phyloP scores from a whole-genome alignment of 768 basidiomycete species.

The Auriscalpium orientale region DNA sequence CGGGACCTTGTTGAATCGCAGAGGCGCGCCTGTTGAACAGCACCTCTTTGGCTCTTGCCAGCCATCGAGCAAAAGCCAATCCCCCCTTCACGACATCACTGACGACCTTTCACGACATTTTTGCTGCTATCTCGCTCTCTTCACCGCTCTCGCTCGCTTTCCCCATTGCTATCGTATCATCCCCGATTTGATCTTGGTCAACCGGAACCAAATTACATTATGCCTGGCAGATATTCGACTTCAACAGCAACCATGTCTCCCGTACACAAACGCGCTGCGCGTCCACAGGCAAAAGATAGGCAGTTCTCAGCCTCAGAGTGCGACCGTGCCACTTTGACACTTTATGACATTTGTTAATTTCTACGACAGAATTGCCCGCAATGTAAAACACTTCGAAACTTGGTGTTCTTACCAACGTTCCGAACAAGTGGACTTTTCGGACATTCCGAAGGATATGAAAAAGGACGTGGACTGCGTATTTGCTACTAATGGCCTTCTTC shows the following conservation, averaged over 20 bases:
- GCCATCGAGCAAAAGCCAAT: background rate
- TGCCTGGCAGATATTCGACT: constrained; percentile 5
- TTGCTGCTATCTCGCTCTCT: background rate
- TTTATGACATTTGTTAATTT: background rate
- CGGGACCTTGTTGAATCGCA: no score
- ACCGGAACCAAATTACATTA: background rate
- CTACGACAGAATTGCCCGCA: constrained; percentile 38
- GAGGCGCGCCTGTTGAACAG: no score
- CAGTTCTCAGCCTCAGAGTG: constrained; percentile 9
- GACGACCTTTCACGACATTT: background rate
- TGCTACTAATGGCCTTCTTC: constrained; percentile 27
- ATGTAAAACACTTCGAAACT: constrained; percentile 40
- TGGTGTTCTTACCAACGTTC: constrained; percentile 44
- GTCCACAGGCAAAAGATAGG: background rate
- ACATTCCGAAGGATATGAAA: constrained; percentile 35
- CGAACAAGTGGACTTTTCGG: constrained; percentile 40
- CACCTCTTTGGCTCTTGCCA: no score
- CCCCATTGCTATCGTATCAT: background rate
- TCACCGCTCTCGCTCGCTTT: background rate
- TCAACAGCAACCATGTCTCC: constrained; percentile 1
- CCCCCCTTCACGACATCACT: background rate
- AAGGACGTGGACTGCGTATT: constrained; percentile 33
- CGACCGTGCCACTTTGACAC: background rate
- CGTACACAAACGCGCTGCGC: background rate
- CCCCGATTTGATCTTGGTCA: background rate